Evolutionary conservation across 495 filamentous ascomycete genomes (phyloP).

Genomic region (Bryoglossum gracile): DNA sequence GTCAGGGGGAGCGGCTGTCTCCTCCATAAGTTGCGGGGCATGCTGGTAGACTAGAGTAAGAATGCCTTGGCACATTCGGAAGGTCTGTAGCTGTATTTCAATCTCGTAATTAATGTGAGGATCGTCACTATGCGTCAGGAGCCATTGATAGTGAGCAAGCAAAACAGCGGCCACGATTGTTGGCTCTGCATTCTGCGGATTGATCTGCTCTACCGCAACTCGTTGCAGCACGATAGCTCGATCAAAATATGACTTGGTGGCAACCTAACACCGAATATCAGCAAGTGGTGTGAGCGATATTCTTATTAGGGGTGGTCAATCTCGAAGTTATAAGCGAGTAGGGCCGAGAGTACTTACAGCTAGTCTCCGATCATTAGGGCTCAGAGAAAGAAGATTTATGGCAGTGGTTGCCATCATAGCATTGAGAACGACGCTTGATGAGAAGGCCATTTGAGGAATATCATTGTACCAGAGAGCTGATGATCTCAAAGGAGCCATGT

Average conservation of each 20-base stretch:
- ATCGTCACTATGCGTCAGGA: neutral
- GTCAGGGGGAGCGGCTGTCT: no score
- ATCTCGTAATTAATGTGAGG: neutral
- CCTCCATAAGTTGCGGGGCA: neutral
- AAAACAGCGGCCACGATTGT: constrained; percentile 7
- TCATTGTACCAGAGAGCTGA: constrained; percentile 4
- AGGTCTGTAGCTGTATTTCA: constrained; percentile 7
- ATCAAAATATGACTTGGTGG: constrained; percentile 4
- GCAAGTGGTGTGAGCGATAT: no score
- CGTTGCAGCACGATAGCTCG: constrained; percentile 1
- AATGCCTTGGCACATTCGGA: constrained; percentile 6
- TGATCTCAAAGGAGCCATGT: neutral
- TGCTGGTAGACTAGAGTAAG: neutral
- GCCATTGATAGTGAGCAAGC: constrained; percentile 10
- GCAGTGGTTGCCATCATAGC: constrained; percentile 4
- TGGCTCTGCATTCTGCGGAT: neutral
- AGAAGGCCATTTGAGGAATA: constrained; percentile 12
- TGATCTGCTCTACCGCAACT: neutral
- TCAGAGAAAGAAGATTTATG: constrained; percentile 4
- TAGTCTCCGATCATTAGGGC: neutral
- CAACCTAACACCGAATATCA: no score
- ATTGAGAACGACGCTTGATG: constrained; percentile 7
- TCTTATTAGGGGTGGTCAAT: no score
- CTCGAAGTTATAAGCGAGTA: no score
- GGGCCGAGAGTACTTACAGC: no score